Percentiles rank a stretch among this genome's conserved stretches.
These are phyloP conservation scores for Cystobasidium tubakii DNA, from an alignment of 768 basidiomycete genomes.

Conservation along the genomic window DNA sequence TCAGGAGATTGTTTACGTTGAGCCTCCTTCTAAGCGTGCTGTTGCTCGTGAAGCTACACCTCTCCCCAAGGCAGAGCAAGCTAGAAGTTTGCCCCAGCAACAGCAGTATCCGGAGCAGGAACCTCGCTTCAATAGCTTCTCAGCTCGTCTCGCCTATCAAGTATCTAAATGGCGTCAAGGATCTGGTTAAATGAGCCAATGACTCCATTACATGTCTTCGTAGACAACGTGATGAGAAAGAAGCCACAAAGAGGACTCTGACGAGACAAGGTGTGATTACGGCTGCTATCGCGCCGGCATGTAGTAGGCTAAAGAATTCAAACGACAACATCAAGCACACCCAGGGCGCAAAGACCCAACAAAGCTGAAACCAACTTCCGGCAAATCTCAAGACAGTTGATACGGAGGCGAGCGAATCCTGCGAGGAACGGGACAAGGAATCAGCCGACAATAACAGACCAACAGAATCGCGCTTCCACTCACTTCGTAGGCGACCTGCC, in stretches of 20 bases:
- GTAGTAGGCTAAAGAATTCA: not conserved
- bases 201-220: not conserved
- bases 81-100: not conserved
- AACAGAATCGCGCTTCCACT: not conserved
- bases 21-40: not conserved
- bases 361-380: not conserved
- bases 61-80: not conserved
- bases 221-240: too few species aligned
- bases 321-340: not conserved
- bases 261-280: not conserved
- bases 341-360: not conserved
- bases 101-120: not conserved
- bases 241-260: not conserved
- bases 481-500: not conserved
- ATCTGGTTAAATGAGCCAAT: not conserved
- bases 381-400: not conserved
- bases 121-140: constrained; percentile 1
- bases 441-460: not conserved
- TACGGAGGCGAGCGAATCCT: constrained; percentile 6
- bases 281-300: not conserved
- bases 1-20: not conserved
- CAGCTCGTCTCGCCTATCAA: constrained; percentile 7
- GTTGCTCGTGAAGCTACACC: too few species aligned
- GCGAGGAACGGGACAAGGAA: not conserved
- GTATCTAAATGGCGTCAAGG: not conserved